Evolutionary conservation across 768 basidiomycete genomes (phyloP), one percentile per base, ranked within the genome.

Genomic region (Artomyces pyxidatus): DNA sequence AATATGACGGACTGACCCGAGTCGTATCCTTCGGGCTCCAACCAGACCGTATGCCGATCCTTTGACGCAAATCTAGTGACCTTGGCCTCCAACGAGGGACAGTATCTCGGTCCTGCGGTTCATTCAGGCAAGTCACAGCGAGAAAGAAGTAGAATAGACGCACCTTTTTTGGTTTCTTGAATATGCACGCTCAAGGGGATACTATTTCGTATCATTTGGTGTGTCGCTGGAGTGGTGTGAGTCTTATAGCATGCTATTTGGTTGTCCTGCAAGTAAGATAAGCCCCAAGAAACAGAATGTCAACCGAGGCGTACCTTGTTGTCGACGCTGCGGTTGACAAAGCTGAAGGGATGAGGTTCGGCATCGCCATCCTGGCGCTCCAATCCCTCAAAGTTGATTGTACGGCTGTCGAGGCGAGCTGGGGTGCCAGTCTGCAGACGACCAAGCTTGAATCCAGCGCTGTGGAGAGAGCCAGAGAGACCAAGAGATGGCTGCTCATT

Each of bases 21-120:
- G 59, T 90, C 87, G 50, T 89, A 92, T 0, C 92, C 92, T 61
- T 95, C 92, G 0, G 90, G 92, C 61, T 95, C 92, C 3, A 95
- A 70, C 90, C 91, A 95, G 37, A 94, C 75, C 2, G 67, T 80
- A 58, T 95, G 92, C 4, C 68, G 66, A 6, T 70, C 65, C 63
- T 86, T 90, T 52, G 85, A 67, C 3, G 76, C 76, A 61, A 94
- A 94, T 11, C 89, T 78, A 32, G 81, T 70, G 8, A 95, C 78
- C 62, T 95, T 95, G 9, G 88, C 80, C 63, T 95, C 92, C 1
- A 95, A 72, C 0, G 88, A 91, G 6, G 92, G 92, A 54, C 92
- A 95, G 63, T 95, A 95, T 17, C 92, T 77, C 5, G 92, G 92
- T 2, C 91, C 89, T 90, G 48, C 14, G 12, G 8, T 21, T 27